Conservation (phyloP, 129 eudicot species). For the Cynara cardunculus region DNA sequence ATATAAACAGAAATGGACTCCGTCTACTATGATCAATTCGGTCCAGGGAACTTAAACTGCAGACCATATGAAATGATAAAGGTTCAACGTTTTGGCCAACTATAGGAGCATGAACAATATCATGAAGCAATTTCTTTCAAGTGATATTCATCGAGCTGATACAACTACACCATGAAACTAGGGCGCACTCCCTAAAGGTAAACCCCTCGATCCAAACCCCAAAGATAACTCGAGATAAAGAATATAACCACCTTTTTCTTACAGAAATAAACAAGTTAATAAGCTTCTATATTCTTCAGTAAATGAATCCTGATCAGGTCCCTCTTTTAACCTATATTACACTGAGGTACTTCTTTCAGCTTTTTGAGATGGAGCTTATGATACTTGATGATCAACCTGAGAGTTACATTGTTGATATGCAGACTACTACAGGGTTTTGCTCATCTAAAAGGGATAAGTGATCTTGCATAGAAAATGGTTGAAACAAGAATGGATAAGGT, state of each 20-base stretch:
- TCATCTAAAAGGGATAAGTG: neutral
- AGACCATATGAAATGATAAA: neutral
- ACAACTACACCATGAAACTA: neutral
- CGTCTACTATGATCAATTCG: neutral
- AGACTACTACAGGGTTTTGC: neutral
- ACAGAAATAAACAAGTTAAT: neutral
- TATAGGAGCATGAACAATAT: neutral
- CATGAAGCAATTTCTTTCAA: neutral
- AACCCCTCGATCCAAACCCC: neutral
- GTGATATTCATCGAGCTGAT: neutral
- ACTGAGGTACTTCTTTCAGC: neutral
- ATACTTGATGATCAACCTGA: neutral
- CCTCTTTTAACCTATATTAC: neutral
- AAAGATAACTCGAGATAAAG: neutral
- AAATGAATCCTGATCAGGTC: neutral
- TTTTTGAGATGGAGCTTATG: neutral
- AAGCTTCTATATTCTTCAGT: neutral
- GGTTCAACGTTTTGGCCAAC: neutral
- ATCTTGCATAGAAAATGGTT: neutral
- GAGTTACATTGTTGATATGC: neutral
- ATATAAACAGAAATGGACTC: neutral
- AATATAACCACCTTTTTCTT: neutral
- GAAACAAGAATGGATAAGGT: neutral
- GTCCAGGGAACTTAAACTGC: neutral
- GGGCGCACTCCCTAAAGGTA: neutral